phyloP scores from a whole-genome alignment of 2,329 filamentous ascomycete genomes.

The Onygena corvina region DNA sequence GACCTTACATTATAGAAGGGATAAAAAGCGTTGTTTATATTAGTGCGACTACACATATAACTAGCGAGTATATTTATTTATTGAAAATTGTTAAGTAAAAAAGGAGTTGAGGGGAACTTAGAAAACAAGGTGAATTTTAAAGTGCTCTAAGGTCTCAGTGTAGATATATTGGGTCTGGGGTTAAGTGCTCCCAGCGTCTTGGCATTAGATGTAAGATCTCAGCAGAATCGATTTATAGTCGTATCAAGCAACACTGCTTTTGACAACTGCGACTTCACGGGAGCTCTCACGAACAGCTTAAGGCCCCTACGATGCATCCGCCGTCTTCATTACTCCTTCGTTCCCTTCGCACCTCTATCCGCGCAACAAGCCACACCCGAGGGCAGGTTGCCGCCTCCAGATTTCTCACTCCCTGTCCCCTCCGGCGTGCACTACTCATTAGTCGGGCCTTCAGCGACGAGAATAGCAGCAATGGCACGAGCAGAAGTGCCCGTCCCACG shows the following conservation, averaged over 20 bases:
- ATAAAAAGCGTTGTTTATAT: not conserved
- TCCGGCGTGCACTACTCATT: not conserved
- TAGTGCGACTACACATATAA: not conserved
- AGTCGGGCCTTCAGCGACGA: not conserved
- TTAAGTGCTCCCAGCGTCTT: no score
- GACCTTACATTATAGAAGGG: not conserved
- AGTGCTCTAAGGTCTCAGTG: no score
- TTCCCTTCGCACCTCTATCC: slow-evolving; percentile 26
- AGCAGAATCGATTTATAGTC: no score
- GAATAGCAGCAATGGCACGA: not conserved
- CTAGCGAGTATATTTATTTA: not conserved
- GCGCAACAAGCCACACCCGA: slow-evolving; percentile 15
- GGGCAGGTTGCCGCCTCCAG: slow-evolving; percentile 17
- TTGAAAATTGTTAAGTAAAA: no score
- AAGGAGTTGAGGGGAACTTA: no score
- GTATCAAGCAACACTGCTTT: no score
- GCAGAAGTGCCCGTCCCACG: not conserved
- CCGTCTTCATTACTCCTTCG: slow-evolving; percentile 34
- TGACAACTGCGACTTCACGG: no score
- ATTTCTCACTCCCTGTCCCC: not conserved
- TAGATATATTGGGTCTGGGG: no score
- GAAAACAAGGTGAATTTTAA: no score
- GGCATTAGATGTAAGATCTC: no score
- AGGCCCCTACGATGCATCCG: slow-evolving; percentile 24
- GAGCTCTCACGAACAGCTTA: not conserved